Evolutionary conservation across 805 yeast species (phyloP).

Genomic region (Kazachstania martiniae): DNA sequence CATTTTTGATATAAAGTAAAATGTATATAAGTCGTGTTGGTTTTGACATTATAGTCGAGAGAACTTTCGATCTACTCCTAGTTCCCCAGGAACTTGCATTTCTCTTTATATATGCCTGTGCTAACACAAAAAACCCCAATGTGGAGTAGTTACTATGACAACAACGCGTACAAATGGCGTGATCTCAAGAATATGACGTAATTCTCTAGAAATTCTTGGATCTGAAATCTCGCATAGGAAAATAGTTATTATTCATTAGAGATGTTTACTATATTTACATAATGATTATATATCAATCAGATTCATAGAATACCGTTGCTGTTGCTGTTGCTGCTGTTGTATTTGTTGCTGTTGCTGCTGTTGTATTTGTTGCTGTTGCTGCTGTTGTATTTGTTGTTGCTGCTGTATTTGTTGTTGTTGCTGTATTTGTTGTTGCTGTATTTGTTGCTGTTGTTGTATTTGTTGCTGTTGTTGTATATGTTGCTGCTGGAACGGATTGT

Average conservation of each 20-base stretch:
- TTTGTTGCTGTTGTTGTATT: conserved; percentile 1
- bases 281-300: conserved; percentile 22
- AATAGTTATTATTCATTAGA: background rate
- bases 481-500: background rate
- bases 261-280: background rate
- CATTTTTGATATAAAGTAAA: no score
- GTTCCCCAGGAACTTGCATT: no score
- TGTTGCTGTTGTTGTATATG: background rate
- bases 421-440: conserved; percentile 1
- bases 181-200: no score
- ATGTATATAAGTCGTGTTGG: no score
- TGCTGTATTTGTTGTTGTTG: conserved; percentile 3
- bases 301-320: conserved; percentile 7
- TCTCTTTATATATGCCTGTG: no score
- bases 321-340: conserved; percentile 10
- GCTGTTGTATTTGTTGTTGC: conserved; percentile 5
- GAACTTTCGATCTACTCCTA: no score
- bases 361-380: conserved; percentile 1
- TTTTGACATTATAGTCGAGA: no score
- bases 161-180: no score
- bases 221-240: no score
- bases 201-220: no score
- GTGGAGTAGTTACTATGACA: no score
- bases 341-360: conserved; percentile 12
- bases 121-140: no score